A percentile compares a stretch with the other conserved stretches of the same genome.
phyloP scores from a whole-genome alignment of 352 stramenopile genomes.

The Phytophthora syringae region DNA sequence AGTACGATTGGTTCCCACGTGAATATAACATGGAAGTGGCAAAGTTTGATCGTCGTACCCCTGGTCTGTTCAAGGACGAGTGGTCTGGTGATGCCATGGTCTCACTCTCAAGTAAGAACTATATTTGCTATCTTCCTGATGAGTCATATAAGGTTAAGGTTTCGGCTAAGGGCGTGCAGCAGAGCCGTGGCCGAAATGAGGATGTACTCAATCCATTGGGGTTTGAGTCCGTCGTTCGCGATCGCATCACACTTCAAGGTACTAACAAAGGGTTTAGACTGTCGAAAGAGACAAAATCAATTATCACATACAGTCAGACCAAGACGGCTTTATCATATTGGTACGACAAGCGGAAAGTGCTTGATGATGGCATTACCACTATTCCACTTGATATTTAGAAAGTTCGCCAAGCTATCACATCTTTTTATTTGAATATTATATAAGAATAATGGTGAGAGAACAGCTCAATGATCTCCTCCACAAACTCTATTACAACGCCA shows the following conservation, averaged over 20 bases:
- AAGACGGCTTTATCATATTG: slow-evolving; percentile 34
- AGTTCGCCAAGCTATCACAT: too few species aligned
- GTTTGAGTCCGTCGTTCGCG: slow-evolving; percentile 29
- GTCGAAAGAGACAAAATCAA: slow-evolving; percentile 26
- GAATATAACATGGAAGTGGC: neutral
- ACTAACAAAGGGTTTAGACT: slow-evolving; percentile 39
- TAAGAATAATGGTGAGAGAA: too few species aligned
- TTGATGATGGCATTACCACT: slow-evolving; percentile 35
- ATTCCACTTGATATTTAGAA: neutral
- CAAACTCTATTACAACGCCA: too few species aligned
- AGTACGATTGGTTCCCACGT: slow-evolving; percentile 27
- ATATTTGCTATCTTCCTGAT: slow-evolving; percentile 17
- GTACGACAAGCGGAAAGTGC: slow-evolving; percentile 1
- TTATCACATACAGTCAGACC: slow-evolving; percentile 34
- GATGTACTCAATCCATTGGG: slow-evolving; percentile 1
- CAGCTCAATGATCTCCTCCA: too few species aligned
- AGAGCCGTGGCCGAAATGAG: too few species aligned
- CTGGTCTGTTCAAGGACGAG: slow-evolving; percentile 33
- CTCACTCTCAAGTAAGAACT: slow-evolving; percentile 13
- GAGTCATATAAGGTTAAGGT: slow-evolving; percentile 7
- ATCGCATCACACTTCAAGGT: neutral
- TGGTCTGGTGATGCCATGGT: slow-evolving; percentile 17
- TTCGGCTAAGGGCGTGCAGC: too few species aligned
- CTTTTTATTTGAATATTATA: too few species aligned
- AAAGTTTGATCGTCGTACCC: slow-evolving; percentile 4